Percentiles rank a stretch among this genome's conserved stretches.
These are phyloP conservation scores for Crepidotus variabilis DNA, from an alignment of 768 basidiomycete species.

Conservation along the genomic window DNA sequence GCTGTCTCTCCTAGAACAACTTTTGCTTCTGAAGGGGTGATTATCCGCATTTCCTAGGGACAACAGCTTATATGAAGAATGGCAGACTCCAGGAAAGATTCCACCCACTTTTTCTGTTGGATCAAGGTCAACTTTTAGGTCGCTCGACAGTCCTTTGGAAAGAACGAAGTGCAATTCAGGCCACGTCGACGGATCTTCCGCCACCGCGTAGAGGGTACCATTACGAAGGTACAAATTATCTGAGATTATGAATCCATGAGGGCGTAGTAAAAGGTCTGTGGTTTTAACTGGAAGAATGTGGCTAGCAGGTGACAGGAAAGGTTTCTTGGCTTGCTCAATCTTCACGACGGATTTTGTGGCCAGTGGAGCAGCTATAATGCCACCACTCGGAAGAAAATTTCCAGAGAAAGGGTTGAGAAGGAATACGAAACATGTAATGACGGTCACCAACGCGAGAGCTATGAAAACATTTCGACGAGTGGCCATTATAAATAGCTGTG, in stretches of 20 bases:
- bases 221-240: conserved; percentile 67
- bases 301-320: background rate
- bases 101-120: conserved; percentile 26
- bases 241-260: conserved; percentile 64
- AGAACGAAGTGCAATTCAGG: conserved; percentile 43
- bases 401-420: too few species aligned
- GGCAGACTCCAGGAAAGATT: background rate
- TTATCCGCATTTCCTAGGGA: conserved; percentile 17
- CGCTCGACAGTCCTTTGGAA: conserved; percentile 19
- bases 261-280: background rate
- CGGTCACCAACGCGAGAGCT: too few species aligned
- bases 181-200: conserved; percentile 30
- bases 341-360: too few species aligned
- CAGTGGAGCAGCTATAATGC: too few species aligned
- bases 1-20: conserved; percentile 10
- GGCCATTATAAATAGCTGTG: too few species aligned
- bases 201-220: conserved; percentile 64
- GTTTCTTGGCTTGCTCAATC: background rate
- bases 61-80: background rate
- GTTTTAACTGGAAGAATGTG: background rate
- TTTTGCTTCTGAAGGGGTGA: conserved; percentile 13
- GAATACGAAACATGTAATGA: too few species aligned
- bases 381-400: too few species aligned
- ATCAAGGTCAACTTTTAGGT: conserved; percentile 10
- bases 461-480: too few species aligned